These are phyloP conservation scores for Citrus glauca DNA, from an alignment of 345 rosid species.

Conservation along the genomic window DNA sequence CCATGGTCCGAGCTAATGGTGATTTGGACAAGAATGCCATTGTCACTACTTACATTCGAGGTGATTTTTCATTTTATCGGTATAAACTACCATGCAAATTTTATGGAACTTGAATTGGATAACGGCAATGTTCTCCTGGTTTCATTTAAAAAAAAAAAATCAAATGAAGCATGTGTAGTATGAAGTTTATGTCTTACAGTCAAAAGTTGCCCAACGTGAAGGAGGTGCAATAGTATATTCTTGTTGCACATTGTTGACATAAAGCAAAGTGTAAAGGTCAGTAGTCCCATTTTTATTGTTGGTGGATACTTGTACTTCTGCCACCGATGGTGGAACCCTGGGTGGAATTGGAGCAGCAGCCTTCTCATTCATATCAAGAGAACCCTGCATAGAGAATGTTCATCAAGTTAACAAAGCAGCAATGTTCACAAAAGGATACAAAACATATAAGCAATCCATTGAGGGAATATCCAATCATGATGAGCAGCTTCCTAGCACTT, in stretches of 20 bases:
- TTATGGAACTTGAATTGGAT: not conserved
- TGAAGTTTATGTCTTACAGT: constrained; percentile 35
- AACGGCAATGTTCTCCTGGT: not conserved
- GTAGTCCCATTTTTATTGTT: constrained; percentile 1
- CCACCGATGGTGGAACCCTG: not conserved
- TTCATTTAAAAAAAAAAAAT: not conserved
- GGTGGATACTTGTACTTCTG: constrained; percentile 3
- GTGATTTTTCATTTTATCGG: not conserved
- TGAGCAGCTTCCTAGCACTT: not conserved
- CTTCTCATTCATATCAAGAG: constrained; percentile 45
- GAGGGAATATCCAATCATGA: not conserved
- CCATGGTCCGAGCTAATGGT: not conserved
- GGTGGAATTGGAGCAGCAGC: constrained; percentile 19
- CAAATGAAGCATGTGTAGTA: not conserved
- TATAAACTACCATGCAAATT: not conserved
- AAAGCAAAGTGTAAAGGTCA: constrained; percentile 20
- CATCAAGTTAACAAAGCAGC: not conserved
- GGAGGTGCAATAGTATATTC: constrained; percentile 21
- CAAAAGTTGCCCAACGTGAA: constrained; percentile 63
- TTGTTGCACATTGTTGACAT: constrained; percentile 2
- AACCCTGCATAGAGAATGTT: constrained; percentile 29
- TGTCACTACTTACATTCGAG: not conserved
- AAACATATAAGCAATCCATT: not conserved
- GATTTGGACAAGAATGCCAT: not conserved
- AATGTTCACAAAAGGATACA: no score